A percentile compares a stretch with the other conserved stretches of the same genome.
Conservation (phyloP, 805 yeast genomes). For the Yarrowia hollandica region DNA sequence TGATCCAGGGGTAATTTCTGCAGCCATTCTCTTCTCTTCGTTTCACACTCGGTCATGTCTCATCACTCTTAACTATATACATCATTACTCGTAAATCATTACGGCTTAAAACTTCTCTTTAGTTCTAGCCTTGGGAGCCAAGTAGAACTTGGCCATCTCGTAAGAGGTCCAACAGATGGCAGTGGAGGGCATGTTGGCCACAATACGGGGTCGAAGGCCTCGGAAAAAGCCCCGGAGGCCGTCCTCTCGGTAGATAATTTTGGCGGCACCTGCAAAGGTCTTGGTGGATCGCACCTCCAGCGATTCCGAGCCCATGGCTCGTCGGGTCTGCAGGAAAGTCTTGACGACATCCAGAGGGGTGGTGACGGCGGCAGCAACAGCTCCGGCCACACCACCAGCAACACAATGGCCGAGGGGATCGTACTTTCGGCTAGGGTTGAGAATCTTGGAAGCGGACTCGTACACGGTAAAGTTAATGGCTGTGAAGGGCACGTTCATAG, state of each 20-base stretch:
- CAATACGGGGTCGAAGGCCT: slow-evolving; percentile 87
- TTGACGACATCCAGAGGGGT: slow-evolving; percentile 94
- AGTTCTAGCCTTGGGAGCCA: slow-evolving; percentile 35
- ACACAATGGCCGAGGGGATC: slow-evolving; percentile 91
- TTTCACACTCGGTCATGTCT: neutral
- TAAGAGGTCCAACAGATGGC: slow-evolving; percentile 98
- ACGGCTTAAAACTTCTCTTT: slow-evolving; percentile 18
- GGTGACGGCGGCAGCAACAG: slow-evolving; percentile 90
- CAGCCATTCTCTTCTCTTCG: too few species aligned
- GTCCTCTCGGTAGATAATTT: slow-evolving; percentile 52
- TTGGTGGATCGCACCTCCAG: slow-evolving; percentile 52
- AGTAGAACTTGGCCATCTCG: slow-evolving; percentile 87
- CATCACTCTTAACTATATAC: slow-evolving; percentile 29
- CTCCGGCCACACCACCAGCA: slow-evolving; percentile 93
- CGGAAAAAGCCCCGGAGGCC: slow-evolving; percentile 66
- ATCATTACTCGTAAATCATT: slow-evolving; percentile 29
- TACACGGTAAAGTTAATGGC: slow-evolving; percentile 91
- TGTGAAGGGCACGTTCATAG: slow-evolving; percentile 92
- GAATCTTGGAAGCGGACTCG: slow-evolving; percentile 72
- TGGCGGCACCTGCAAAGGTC: slow-evolving; percentile 71
- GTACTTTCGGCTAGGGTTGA: slow-evolving; percentile 73
- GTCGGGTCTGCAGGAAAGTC: slow-evolving; percentile 81
- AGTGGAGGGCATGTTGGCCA: slow-evolving; percentile 91
- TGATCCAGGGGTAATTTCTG: too few species aligned
- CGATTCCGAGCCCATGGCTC: slow-evolving; percentile 32